Base-by-base conservation (phyloP, 345 rosid species). In the Bruguiera parviflora region DNA sequence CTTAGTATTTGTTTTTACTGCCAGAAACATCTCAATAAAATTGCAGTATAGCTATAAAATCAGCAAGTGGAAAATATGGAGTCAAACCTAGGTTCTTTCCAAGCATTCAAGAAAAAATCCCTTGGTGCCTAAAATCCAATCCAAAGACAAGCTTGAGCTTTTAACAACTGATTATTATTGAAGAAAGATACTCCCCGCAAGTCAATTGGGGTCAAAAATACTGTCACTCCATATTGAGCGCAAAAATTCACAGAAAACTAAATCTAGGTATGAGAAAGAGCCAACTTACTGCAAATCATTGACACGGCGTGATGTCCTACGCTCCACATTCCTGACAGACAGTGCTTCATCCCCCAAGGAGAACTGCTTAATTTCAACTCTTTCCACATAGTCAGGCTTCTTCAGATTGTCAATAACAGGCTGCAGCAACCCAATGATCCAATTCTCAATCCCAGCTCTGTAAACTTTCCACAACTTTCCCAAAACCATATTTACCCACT, bases 401-500 rank as follows among this genome's bases (percentile, higher is more conserved):
- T 87, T 77, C 77, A 92, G 75, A 75, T 92, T 64, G 77, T 95
- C 99, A 80, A 95, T 95, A 19, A 95, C 94, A 1, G 98, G 98
- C 82, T 92, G 99, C 78, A 95, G 81, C 80, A 85, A 76, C 47
- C 99, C 99, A 53, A 85, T 79, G 6, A 95, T 55, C 97, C 99
- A 95, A 79, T 95, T 86, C 88, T 92, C 99, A 68, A 92, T 76
- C 46, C 86, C 96, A 70, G 83, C 91, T 80, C 97, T 90, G 63
- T 95, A 90, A 27, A 95, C 99, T 80, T 92, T 95, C 99, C 97
- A 90, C 51, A 92, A 68, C 84, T 95, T 95, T 46, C 90, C 97
- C 89, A 95, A 49, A 67, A 95, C 99, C 96, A 95, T 95, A 67
- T 95, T 95, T 49, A 95, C 99, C 99, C 99, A 95, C 77, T 95